Evolutionary conservation across 257 asterid genomes (phyloP), one percentile per base, ranked within the genome.

Genomic region (Rhazya stricta): DNA sequence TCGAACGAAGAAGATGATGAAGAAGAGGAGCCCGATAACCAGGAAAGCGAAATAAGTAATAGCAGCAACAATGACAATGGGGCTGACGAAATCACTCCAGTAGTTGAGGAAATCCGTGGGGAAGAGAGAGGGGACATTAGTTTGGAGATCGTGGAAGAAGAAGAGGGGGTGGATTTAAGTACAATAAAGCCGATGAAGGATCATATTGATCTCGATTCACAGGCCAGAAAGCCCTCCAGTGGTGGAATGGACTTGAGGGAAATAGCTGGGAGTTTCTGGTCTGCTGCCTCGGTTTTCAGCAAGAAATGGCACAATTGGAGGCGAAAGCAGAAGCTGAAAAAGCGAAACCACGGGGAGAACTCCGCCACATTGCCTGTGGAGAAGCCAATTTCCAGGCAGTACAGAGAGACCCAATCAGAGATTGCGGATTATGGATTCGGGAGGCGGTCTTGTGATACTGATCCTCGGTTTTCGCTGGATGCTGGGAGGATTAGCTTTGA

Each of bases 261-360:
- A 58, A 83, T 83, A 13, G 87, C 87, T 0, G 88, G 88, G 36
- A 81, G 82, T 32, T 85, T 93, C 68, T 87, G 90, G 93, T 83
- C 94, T 0, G 98, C 98, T 6, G 96, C 97, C 1, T 91, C 97
- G 0, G 96, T 91, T 74, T 91, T 92, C 72, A 89, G 97, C 85
- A 91, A 91, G 89, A 93, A 89, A 86, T 93, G 97, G 98, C 88
- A 87, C 15, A 86, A 87, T 5, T 93, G 97, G 98, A 89, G 96
- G 84, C 83, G 83, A 30, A 91, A 91, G 76, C 98, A 93, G 83
- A 93, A 93, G 86, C 83, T 74, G 7, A 89, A 91, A 85, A 93
- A 89, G 82, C 86, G 81, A 19, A 74, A 70, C 54, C 78, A 74
- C 76, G 91, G 89, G 16, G 88, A 77, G 42, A 86, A 75, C 70